Evolutionary conservation across 768 basidiomycete species (phyloP), one percentile per base, ranked within the genome.

Genomic region (Dentipellis sp.): DNA sequence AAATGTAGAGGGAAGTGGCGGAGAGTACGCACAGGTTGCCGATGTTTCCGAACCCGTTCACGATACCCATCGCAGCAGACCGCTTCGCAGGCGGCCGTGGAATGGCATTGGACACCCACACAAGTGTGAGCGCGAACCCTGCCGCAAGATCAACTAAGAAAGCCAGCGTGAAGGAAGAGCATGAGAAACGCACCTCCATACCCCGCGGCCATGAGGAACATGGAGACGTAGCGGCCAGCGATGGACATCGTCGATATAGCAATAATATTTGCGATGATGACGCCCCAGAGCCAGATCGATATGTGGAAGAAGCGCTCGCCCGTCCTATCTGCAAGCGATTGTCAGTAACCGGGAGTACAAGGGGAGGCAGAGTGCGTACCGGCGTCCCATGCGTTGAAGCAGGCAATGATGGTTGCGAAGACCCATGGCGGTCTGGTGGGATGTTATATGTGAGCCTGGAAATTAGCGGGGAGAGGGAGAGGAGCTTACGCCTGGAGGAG

Each of bases 221-320:
- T 29, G 29, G 29, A 29, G 48, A 50, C 29, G 17, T 19, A 85
- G 53, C 83, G 76, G 1, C 73, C 82, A 0, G 67, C 75, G n/a
- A 74, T 73, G 3, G 67, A 69, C 68, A 74, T 74, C 0, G 82
- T 84, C 1, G 76, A 76, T n/a, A 84, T 64, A 1, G 75, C 77
- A 56, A 86, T 82, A 58, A 85, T 78, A 59, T 78, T 85, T 0
- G 80, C 84, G 3, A 82, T 38, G 2, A 85, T 80, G 48, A 76
- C 75, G 2, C 71, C 78, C 81, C 82, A 83, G 81, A 80, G 82
- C 69, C 75, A 77, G 2, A 65, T 70, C 2, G 71, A 67, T 50
- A 78, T 71, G 64, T 86, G 84, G 73, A 83, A 81, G 69, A 79
- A 85, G 6, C 82, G 75, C 67, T 85, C 84, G 0, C 83, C 83